phyloP scores from a whole-genome alignment of 768 basidiomycete genomes.

The Xerocomus potaroensis region DNA sequence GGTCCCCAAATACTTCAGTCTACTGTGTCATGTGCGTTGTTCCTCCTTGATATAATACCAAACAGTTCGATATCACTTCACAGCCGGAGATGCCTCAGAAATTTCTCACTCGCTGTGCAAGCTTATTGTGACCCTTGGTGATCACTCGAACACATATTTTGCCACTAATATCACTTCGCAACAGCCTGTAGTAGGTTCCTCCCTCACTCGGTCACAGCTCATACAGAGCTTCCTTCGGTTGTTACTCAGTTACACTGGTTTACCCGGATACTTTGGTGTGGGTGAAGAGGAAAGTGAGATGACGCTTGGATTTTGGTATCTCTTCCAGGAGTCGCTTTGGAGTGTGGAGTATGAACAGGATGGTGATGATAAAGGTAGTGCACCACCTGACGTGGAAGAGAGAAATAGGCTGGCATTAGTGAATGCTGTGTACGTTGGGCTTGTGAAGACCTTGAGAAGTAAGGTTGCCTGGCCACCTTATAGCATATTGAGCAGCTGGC shows the following conservation, averaged over 20 bases:
- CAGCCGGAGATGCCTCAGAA: constrained; percentile 40
- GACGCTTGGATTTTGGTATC: constrained; percentile 86
- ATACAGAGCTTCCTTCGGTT: constrained; percentile 69
- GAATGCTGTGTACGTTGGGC: constrained; percentile 73
- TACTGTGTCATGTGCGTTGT: constrained; percentile 33
- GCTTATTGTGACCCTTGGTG: constrained; percentile 74
- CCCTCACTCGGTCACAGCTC: constrained; percentile 44
- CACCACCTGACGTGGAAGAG: constrained; percentile 24
- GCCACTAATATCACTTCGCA: constrained; percentile 60
- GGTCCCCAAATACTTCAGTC: constrained; percentile 46
- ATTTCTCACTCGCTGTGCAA: constrained; percentile 73
- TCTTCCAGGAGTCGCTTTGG: constrained; percentile 87
- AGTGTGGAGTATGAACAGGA: constrained; percentile 48
- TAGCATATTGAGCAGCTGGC: constrained; percentile 47
- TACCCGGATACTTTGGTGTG: constrained; percentile 70
- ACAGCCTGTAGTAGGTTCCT: constrained; percentile 31
- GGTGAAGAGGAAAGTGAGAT: constrained; percentile 89
- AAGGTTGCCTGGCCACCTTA: constrained; percentile 72
- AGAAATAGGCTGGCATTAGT: constrained; percentile 50
- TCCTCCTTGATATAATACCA: not conserved
- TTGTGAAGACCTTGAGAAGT: constrained; percentile 62
- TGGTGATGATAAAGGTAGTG: constrained; percentile 28
- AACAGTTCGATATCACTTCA: not conserved
- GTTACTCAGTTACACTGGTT: constrained; percentile 69
- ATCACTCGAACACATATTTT: constrained; percentile 80